Conservation (phyloP, 805 yeast species). For the Limtongozyma cylindracea region DNA sequence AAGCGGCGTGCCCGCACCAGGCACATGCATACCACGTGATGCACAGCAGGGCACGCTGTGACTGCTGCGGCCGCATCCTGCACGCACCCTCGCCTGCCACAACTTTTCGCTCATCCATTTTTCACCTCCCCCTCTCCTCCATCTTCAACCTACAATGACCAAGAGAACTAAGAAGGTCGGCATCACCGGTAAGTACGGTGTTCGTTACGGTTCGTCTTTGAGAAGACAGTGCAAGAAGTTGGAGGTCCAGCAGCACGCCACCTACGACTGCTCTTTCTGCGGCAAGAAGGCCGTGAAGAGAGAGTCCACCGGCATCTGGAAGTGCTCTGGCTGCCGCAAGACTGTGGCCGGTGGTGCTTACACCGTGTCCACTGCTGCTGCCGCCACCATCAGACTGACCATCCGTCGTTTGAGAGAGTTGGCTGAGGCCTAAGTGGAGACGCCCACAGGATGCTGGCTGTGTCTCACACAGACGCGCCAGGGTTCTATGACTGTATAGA, state of each 20-base stretch:
- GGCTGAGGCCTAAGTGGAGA: constrained; percentile 97
- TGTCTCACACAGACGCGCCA: no score
- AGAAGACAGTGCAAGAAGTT: constrained; percentile 99
- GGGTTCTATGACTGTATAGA: no score
- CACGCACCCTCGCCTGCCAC: no score
- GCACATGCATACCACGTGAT: no score
- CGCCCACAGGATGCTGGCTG: no score
- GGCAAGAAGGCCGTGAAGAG: constrained; percentile 98
- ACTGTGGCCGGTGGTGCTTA: constrained; percentile 99
- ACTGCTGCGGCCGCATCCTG: no score
- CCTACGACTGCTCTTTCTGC: constrained; percentile 98
- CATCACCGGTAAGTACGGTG: constrained; percentile 99
- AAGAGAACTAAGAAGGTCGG: constrained; percentile 99
- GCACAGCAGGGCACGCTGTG: no score
- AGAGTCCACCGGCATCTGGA: constrained; percentile 98
- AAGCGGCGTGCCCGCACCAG: no score
- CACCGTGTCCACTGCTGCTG: constrained; percentile 98
- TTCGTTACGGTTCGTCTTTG: constrained; percentile 99
- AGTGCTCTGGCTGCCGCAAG: constrained; percentile 83
- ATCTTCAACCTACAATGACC: constrained; percentile 48
- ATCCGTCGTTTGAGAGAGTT: constrained; percentile 99
- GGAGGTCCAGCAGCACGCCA: constrained; percentile 97
- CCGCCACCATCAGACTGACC: constrained; percentile 99
- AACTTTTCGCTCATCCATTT: background rate
- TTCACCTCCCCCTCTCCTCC: background rate